A percentile compares a stretch with the other conserved stretches of the same genome.
Evolutionary conservation across 2,329 filamentous ascomycete genomes (phyloP).

Genomic region (Pyrenophora seminiperda): DNA sequence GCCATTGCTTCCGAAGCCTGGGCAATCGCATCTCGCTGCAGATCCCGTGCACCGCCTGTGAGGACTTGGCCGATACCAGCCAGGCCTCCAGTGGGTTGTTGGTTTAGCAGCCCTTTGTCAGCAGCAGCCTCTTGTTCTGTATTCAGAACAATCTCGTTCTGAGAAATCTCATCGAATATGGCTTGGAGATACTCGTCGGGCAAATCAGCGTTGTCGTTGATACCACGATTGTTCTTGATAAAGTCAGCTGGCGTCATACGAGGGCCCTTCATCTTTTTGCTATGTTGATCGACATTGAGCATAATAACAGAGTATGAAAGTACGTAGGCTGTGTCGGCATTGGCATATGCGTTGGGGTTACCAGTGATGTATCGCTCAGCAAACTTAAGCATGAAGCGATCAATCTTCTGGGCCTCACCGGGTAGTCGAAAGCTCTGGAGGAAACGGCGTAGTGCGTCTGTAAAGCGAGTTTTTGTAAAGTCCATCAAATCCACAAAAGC

Average conservation of each 20-base stretch:
- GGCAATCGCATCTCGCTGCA: slow-evolving; percentile 89
- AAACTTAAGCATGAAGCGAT: slow-evolving; percentile 99
- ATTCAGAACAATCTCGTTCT: slow-evolving; percentile 91
- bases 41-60: slow-evolving; percentile 87
- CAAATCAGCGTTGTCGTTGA: slow-evolving; percentile 93
- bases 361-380: slow-evolving; percentile 93
- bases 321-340: slow-evolving; percentile 96
- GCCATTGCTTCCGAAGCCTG: slow-evolving; percentile 96
- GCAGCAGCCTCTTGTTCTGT: slow-evolving; percentile 91
- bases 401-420: slow-evolving; percentile 97
- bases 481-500: slow-evolving; percentile 96
- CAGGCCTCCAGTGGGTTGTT: slow-evolving; percentile 67
- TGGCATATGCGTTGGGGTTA: slow-evolving; percentile 96
- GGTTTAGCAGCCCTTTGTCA: slow-evolving; percentile 66
- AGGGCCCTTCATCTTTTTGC: slow-evolving; percentile 75
- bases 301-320: slow-evolving; percentile 95
- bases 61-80: slow-evolving; percentile 86
- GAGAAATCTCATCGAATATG: slow-evolving; percentile 91
- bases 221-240: slow-evolving; percentile 98
- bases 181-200: slow-evolving; percentile 87
- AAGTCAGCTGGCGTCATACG: slow-evolving; percentile 97
- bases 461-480: slow-evolving; percentile 87
- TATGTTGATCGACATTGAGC: slow-evolving; percentile 95
- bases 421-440: slow-evolving; percentile 93
- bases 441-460: slow-evolving; percentile 88